Base-by-base conservation (phyloP, 768 basidiomycete genomes). In the Macrolepiota fuliginosa region DNA sequence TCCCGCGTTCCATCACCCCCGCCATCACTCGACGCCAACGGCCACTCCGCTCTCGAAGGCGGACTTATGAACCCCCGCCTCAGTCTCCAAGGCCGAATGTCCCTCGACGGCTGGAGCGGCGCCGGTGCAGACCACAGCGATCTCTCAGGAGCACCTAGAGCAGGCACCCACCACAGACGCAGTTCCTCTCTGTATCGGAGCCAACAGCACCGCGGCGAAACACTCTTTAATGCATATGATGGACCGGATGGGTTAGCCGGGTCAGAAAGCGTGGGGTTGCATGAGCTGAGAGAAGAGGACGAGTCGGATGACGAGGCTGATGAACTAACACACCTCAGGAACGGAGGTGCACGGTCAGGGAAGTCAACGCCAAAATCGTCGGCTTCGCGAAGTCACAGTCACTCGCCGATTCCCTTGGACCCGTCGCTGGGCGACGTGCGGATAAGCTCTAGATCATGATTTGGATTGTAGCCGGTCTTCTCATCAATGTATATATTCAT, bases 201-300 rank as follows among this genome's bases (percentile, higher is more conserved):
- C 2, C 89, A 90, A 68, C 57, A 90, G 68, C 57, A 49, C 22
- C 32, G 57, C 35, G 79, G 81, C 42, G 74, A 80, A 6, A 86
- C 87, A 15, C 76, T 96, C 25, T 95, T 94, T 74, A 86, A 82
- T 70, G 82, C 92, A 12, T 94, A 90, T 66, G 91, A 89, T 58
- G 86, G 81, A 53, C 78, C 78, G 27, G 82, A 80, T 27, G 73
- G 66, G 15, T 67, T 56, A 27, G 64, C 42, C 22, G 61, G 51
- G 42, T 50, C 39, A 39, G 64, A 62, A 55, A 62, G 27, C 39
- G 77, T 90, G 46, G 86, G 87, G 12, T 68, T 96, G 51, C 79
- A 83, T 12, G 79, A 80, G 63, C 74, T 96, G 56, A 75, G 80
- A 40, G 93, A 94, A 76, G 87, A 87, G 53, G 85, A 86, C 51